Percentiles rank a stretch among this genome's conserved stretches.
Evolutionary conservation across 1,139 yeast genomes (phyloP).

Genomic region (Pichia sp.): DNA sequence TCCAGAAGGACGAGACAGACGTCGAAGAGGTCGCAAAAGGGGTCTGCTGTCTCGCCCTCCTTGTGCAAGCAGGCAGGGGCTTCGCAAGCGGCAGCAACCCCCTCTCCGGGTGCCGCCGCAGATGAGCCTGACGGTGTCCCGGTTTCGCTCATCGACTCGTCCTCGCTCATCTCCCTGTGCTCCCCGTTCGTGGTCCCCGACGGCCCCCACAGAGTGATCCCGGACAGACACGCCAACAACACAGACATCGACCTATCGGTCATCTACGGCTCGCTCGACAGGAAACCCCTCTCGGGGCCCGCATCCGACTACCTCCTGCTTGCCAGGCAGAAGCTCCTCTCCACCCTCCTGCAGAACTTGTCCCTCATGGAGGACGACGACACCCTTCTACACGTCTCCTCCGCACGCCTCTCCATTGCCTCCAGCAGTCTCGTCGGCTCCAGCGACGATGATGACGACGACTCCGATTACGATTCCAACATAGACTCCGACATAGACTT

Average conservation of each 20-base stretch:
- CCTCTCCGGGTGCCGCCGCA: no score
- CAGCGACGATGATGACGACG: slow-evolving; percentile 2
- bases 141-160: slow-evolving; percentile 9
- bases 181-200: slow-evolving; percentile 24
- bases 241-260: slow-evolving; percentile 15
- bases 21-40: no score
- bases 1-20: background rate
- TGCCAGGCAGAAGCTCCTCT: slow-evolving; percentile 1
- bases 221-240: slow-evolving; percentile 13
- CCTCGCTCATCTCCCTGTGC: slow-evolving; percentile 22
- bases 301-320: background rate
- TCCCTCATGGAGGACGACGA: background rate
- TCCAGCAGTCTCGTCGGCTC: background rate
- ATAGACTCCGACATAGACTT: slow-evolving; percentile 4
- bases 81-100: background rate
- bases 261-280: slow-evolving; percentile 18
- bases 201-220: slow-evolving; percentile 8
- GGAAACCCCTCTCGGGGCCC: background rate
- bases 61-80: background rate
- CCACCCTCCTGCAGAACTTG: background rate
- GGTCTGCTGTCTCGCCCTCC: background rate
- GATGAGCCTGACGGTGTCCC: background rate
- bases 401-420: no score
- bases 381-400: no score
- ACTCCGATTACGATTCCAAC: slow-evolving; percentile 7